Evolutionary conservation across 176 grass and related monocot species (phyloP).

Genomic region (Oryza punctata): DNA sequence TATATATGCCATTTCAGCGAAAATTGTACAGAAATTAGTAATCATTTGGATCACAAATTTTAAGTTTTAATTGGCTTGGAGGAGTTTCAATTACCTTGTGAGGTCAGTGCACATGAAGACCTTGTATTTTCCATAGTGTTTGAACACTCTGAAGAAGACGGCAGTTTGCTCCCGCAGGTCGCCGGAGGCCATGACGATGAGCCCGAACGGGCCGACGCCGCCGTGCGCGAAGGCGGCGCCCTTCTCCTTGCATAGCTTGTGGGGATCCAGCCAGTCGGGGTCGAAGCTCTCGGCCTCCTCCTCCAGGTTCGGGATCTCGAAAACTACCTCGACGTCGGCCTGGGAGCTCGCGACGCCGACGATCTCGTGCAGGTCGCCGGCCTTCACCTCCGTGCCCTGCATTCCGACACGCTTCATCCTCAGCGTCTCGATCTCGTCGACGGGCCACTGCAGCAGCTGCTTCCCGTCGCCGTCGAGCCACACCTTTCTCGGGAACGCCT

Average conservation of each 20-base stretch:
- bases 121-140: not conserved
- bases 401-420: constrained; percentile 42
- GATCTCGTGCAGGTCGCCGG: constrained; percentile 45
- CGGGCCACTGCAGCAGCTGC: constrained; percentile 70
- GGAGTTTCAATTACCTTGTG: not conserved
- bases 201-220: constrained; percentile 57
- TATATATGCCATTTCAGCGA: not conserved
- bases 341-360: constrained; percentile 43
- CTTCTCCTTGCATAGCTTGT: constrained; percentile 54
- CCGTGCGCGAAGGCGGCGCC: constrained; percentile 45
- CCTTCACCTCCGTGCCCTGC: constrained; percentile 35
- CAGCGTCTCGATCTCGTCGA: constrained; percentile 67
- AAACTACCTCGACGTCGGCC: constrained; percentile 60
- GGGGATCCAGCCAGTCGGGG: constrained; percentile 50
- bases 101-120: constrained; percentile 18
- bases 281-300: constrained; percentile 44
- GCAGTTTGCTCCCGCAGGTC: constrained; percentile 54
- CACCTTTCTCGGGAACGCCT: constrained; percentile 61
- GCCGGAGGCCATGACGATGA: constrained; percentile 52
- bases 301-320: constrained; percentile 47
- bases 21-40: not conserved
- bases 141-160: constrained; percentile 61
- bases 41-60: not conserved
- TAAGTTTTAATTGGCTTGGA: not conserved
- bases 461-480: constrained; percentile 57